Evolutionary conservation across 768 basidiomycete species (phyloP), one percentile per base, ranked within the genome.

Genomic region (Tylopilus plumbeoviolaceoides): DNA sequence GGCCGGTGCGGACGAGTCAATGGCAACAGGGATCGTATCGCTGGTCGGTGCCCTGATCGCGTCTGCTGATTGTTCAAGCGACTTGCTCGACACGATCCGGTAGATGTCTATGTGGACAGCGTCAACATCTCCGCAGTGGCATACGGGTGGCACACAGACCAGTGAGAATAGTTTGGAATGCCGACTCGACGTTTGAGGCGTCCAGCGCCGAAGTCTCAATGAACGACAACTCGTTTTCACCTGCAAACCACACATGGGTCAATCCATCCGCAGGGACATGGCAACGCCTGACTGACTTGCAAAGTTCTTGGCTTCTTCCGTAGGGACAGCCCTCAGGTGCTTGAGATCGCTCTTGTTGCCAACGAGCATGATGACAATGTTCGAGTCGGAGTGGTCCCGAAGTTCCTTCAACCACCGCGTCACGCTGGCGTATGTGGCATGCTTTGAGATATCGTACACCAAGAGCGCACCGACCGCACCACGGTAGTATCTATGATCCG

Each of bases 171-270:
- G 84, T 93, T 71, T 98, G 94, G 85, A 99, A 99, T 47, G 95
- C 97, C 52, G 82, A 75, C 74, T 98, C 95, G 73, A 99, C 95
- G 75, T 98, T 97, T 47, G 93, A 95, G 63, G 95, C 92, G 84
- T 99, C 97, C 82, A 98, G 85, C 75, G 95, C 95, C 66, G 95
- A 99, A 55, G 95, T 99, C 79, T 99, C 95, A 60, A 99, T 95
- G 79, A 95, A 95, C 50, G 88, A 91, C 61, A 98, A 72, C 20
- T 85, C 85, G 65, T 95, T 93, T 75, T 95, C 93, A 62, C 89
- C 92, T 92, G 63, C 21, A 47, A 47, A 42, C 44, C 40, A 18
- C 30, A 51, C 45, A 28, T 47, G 10, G 5, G 43, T 55, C 35
- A 47, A 36, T 49, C 23, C 49, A 45, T 47, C 44, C 43, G 49